A percentile compares a stretch with the other conserved stretches of the same genome.
Conservation (phyloP, 768 basidiomycete genomes). For the Lactarius hatsudake region DNA sequence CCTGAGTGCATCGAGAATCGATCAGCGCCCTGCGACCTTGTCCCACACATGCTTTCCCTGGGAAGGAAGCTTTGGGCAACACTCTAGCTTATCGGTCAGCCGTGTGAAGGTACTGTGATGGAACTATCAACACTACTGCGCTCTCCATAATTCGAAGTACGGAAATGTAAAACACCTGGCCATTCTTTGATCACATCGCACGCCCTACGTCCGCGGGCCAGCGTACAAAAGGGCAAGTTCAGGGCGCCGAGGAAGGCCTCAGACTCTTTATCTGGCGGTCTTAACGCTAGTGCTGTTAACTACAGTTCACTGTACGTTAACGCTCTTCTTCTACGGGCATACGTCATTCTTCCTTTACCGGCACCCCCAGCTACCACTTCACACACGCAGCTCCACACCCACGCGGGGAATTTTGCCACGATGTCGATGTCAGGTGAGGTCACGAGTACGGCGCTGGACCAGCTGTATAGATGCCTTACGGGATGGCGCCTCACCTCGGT, state of each 20-base stretch:
- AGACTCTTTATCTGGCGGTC: not conserved
- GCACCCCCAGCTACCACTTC: not conserved
- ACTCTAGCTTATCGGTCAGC: too few relatives aligned
- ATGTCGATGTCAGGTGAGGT: not conserved
- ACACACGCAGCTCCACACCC: not conserved
- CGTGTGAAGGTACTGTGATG: not conserved
- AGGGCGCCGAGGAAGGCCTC: not conserved
- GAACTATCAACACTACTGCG: not conserved
- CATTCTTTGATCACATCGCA: not conserved
- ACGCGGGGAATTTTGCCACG: too few relatives aligned
- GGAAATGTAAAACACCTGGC: not conserved
- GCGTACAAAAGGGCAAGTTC: not conserved
- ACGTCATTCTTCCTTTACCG: not conserved
- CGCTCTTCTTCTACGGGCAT: too few relatives aligned
- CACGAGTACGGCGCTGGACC: not conserved
- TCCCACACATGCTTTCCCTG: not conserved
- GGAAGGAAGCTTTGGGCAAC: not conserved
- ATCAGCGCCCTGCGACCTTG: not conserved
- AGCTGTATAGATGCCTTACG: not conserved
- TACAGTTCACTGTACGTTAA: too few relatives aligned
- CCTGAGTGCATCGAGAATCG: not conserved
- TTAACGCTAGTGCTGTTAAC: not conserved
- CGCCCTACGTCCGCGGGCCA: not conserved
- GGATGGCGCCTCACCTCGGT: slow-evolving; percentile 6
- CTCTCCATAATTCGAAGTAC: not conserved